Evolutionary conservation across 192 early-diverging fungal genomes (phyloP).

Genomic region (Backusella circina): DNA sequence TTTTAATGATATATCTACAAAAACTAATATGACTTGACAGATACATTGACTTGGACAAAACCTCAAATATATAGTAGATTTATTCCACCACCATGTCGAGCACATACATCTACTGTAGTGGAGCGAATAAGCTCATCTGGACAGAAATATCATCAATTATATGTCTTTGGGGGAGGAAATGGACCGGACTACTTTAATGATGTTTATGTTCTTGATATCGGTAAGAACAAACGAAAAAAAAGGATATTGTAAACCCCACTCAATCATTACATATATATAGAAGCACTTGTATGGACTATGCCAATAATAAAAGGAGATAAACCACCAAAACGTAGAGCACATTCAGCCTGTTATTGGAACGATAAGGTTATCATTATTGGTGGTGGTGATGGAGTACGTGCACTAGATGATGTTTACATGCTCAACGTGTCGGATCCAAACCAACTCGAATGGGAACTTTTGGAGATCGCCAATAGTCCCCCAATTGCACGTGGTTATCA

Average conservation of each 20-base stretch:
- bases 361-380: slow-evolving; percentile 78
- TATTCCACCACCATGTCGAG: slow-evolving; percentile 71
- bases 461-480: slow-evolving; percentile 56
- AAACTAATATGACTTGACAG: slow-evolving; percentile 34
- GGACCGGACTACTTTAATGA: slow-evolving; percentile 81
- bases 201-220: slow-evolving; percentile 74
- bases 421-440: slow-evolving; percentile 49
- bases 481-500: slow-evolving; percentile 88
- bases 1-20: neutral
- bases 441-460: slow-evolving; percentile 49
- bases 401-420: slow-evolving; percentile 73
- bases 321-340: slow-evolving; percentile 74
- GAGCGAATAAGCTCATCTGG: slow-evolving; percentile 36
- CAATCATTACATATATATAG: slow-evolving; percentile 14
- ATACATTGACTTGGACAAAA: slow-evolving; percentile 79
- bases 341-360: slow-evolving; percentile 76
- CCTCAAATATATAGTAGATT: slow-evolving; percentile 62
- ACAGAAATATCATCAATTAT: slow-evolving; percentile 44
- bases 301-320: slow-evolving; percentile 40
- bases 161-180: slow-evolving; percentile 86
- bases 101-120: slow-evolving; percentile 73
- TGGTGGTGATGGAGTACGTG: slow-evolving; percentile 82
- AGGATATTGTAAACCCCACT: neutral
- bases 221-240: slow-evolving; percentile 20
- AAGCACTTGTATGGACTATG: slow-evolving; percentile 67